Conservation (phyloP, 345 rosid species). For the Streptanthus diversifolius region DNA sequence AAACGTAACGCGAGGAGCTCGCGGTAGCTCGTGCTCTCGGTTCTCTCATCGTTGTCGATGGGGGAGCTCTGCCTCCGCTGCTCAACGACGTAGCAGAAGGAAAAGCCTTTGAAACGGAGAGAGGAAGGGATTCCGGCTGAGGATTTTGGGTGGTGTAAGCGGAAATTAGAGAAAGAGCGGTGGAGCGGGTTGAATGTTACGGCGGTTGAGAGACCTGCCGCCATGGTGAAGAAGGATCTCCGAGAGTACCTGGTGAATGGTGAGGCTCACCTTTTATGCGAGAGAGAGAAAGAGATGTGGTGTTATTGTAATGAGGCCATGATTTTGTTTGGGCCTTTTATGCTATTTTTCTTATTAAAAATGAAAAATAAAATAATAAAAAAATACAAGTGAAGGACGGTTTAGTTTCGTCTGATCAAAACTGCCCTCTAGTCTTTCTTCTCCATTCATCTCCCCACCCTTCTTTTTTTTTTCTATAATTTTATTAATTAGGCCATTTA, state of each 20-base stretch:
- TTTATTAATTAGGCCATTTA: neutral
- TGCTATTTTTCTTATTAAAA: neutral
- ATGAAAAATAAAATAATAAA: neutral
- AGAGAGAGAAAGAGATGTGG: constrained; percentile 2
- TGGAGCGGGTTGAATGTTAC: constrained; percentile 41
- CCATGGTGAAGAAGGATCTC: constrained; percentile 47
- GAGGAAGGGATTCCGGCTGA: constrained; percentile 27
- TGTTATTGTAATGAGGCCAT: constrained; percentile 44
- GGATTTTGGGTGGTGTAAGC: constrained; percentile 37
- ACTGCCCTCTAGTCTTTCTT: neutral
- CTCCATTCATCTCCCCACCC: neutral
- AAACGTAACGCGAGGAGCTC: constrained; percentile 38
- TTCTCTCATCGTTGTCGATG: constrained; percentile 21
- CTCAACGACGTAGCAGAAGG: constrained; percentile 65
- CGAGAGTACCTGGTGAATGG: neutral
- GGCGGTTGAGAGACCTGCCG: constrained; percentile 56
- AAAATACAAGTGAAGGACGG: constrained; percentile 20
- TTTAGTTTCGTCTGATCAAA: constrained; percentile 19
- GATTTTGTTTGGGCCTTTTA: neutral
- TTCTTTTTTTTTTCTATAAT: no score
- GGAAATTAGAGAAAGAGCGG: constrained; percentile 28
- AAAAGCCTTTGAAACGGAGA: constrained; percentile 21
- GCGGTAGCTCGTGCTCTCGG: constrained; percentile 19
- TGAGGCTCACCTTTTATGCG: neutral
- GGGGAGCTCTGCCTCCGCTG: constrained; percentile 45